These are phyloP conservation scores for Cladophialophora yegresii DNA, from an alignment of 2,329 filamentous ascomycete genomes.

Conservation along the genomic window DNA sequence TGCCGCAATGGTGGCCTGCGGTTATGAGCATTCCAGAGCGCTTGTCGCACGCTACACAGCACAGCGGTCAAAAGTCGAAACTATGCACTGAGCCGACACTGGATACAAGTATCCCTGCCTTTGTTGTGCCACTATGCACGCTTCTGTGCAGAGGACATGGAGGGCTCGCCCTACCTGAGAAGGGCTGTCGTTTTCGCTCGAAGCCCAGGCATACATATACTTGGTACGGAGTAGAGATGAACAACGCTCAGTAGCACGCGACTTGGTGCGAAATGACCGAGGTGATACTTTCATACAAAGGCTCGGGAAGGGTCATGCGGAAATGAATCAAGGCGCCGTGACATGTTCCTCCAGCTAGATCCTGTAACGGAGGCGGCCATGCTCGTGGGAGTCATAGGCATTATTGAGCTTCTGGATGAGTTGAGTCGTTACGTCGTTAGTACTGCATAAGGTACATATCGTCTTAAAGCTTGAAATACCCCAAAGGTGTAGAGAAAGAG, in stretches of 20 bases:
- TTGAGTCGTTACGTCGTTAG: background rate
- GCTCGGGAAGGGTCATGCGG: background rate
- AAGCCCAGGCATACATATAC: background rate
- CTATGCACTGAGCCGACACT: too few relatives aligned
- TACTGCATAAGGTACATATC: background rate
- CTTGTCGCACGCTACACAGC: background rate
- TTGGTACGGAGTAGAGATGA: background rate
- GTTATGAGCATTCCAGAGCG: background rate
- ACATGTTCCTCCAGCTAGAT: background rate
- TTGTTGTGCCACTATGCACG: background rate
- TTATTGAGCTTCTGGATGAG: background rate
- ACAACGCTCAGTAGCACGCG: background rate
- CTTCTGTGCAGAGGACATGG: background rate
- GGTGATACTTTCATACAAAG: background rate
- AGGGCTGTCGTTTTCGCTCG: background rate
- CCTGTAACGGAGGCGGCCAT: background rate
- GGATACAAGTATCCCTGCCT: too few relatives aligned
- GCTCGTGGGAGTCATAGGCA: background rate
- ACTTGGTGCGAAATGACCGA: background rate
- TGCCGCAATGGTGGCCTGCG: background rate
- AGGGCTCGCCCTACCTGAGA: background rate
- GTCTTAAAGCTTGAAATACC: background rate
- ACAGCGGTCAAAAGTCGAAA: too few relatives aligned
- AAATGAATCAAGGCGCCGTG: background rate
- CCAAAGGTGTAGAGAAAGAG: background rate